phyloP scores from a whole-genome alignment of 345 rosid species.

The Boechera retrofracta region DNA sequence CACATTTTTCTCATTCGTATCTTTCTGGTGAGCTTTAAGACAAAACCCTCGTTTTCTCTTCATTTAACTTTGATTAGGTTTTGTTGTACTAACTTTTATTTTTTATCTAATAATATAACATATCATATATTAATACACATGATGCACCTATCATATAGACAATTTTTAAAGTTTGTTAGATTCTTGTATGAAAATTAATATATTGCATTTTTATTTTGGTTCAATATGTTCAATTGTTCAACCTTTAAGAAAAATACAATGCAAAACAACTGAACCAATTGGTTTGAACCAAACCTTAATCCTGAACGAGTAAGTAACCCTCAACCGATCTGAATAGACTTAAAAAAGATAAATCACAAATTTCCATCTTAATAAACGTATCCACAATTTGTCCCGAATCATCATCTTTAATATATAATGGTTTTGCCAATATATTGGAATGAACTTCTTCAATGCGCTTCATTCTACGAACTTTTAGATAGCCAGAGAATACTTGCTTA shows the following conservation, averaged over 20 bases:
- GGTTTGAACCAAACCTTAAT: background rate
- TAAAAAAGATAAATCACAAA: too few relatives aligned
- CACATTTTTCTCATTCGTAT: constrained; percentile 44
- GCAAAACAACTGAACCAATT: background rate
- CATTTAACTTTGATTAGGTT: constrained; percentile 41
- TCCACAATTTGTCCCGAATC: too few relatives aligned
- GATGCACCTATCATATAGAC: background rate
- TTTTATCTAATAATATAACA: background rate
- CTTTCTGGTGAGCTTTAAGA: constrained; percentile 48
- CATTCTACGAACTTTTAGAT: too few relatives aligned
- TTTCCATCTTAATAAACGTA: too few relatives aligned
- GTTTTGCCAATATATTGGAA: too few relatives aligned
- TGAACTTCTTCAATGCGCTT: too few relatives aligned
- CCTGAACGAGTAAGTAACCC: constrained; percentile 5
- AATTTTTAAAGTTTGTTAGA: background rate
- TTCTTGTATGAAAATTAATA: constrained; percentile 12
- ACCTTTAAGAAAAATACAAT: background rate
- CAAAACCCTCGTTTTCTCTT: constrained; percentile 50
- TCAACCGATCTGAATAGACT: background rate
- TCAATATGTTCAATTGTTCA: background rate
- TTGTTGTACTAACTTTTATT: constrained; percentile 36
- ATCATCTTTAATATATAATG: too few relatives aligned
- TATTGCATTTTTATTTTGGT: constrained; percentile 7
- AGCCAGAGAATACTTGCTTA: too few relatives aligned
- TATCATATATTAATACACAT: background rate